Evolutionary conservation across 805 yeast genomes (phyloP).

Genomic region (Cyberlindnera misumaiensis): DNA sequence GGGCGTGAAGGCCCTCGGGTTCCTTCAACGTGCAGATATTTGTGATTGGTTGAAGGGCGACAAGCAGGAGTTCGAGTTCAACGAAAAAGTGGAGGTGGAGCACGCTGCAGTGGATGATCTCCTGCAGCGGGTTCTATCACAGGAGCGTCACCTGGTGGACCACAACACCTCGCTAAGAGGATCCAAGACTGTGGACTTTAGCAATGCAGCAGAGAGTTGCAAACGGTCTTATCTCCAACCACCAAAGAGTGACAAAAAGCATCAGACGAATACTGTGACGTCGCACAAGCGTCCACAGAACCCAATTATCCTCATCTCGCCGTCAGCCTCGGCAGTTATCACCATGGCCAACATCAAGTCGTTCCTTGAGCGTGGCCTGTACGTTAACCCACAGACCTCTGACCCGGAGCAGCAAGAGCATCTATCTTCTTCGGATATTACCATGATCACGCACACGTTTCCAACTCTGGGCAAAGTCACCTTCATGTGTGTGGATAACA

Average conservation of each 20-base stretch:
- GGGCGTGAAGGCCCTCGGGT: conserved; percentile 64
- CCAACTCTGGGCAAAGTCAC: conserved; percentile 53
- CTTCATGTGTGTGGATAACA: conserved; percentile 80
- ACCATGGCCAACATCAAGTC: conserved; percentile 59
- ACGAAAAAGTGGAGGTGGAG: conserved; percentile 1
- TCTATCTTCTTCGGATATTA: conserved; percentile 25
- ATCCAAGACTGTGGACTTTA: conserved; percentile 56
- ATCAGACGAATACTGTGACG: conserved; percentile 11
- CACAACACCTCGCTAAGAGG: conserved; percentile 63
- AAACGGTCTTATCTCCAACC: conserved; percentile 7
- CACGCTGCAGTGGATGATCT: conserved; percentile 30
- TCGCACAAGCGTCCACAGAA: conserved; percentile 32
- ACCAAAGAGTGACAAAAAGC: conserved; percentile 5
- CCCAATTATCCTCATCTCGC: conserved; percentile 72
- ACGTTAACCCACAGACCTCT: conserved; percentile 43
- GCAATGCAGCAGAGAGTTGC: conserved; percentile 46
- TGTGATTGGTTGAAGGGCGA: conserved; percentile 75
- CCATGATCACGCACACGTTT: conserved; percentile 45
- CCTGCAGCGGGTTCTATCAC: conserved; percentile 22
- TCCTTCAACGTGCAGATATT: conserved; percentile 79
- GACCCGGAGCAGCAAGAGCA: conserved; percentile 27
- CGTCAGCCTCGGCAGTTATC: conserved; percentile 69
- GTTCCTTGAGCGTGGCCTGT: conserved; percentile 68
- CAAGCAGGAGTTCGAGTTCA: conserved; percentile 49
- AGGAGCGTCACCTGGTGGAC: conserved; percentile 47